A percentile compares a stretch with the other conserved stretches of the same genome.
phyloP scores from a whole-genome alignment of 768 basidiomycete genomes.

The Auricularia auricula-judae region DNA sequence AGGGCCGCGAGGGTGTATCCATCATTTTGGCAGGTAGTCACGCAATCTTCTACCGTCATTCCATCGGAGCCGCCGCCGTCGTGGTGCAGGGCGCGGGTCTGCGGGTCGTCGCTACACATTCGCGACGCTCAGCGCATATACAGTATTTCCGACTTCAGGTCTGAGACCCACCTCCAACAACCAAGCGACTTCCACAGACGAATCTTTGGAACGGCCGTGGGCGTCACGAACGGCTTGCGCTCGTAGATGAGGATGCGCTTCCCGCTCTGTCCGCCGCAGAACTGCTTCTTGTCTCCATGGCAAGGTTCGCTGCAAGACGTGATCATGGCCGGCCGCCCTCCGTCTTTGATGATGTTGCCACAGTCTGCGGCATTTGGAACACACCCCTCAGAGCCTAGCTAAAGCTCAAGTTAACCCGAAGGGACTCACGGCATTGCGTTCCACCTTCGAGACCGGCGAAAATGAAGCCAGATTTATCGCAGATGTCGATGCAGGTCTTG shows the following conservation, averaged over 20 bases:
- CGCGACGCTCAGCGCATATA: background rate
- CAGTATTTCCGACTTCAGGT: background rate
- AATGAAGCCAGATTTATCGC: background rate
- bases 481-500: background rate
- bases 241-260: background rate
- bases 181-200: background rate
- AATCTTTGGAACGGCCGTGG: background rate
- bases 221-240: background rate
- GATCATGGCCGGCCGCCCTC: background rate
- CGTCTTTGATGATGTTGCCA: background rate
- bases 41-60: background rate
- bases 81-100: background rate
- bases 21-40: background rate
- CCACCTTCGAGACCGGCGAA: background rate
- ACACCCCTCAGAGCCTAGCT: too few species aligned
- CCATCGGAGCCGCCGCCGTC: background rate
- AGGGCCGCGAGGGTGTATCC: background rate
- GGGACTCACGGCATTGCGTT: background rate
- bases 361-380: background rate
- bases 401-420: background rate
- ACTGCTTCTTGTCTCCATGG: background rate
- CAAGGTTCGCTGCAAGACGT: background rate
- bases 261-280: background rate
- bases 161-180: background rate
- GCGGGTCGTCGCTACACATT: background rate